Conservation (phyloP, 257 asterid species). For the Euphrasia confusa region DNA sequence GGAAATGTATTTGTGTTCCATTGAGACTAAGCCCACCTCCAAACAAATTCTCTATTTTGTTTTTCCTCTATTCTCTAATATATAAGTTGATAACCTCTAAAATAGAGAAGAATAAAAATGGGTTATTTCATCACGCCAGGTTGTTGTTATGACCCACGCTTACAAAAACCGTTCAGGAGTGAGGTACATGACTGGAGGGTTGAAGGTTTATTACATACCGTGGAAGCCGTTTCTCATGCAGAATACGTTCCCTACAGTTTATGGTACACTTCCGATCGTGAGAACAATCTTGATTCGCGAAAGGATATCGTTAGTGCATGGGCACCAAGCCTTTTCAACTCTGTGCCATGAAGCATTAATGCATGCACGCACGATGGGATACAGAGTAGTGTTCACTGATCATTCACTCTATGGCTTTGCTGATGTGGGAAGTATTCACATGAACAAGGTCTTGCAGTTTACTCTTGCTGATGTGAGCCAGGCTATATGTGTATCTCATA, state of each 20-base stretch:
- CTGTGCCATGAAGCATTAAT: conserved; percentile 90
- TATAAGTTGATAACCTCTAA: too few relatives aligned
- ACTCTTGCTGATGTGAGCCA: conserved; percentile 91
- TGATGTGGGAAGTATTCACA: conserved; percentile 93
- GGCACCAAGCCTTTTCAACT: conserved; percentile 96
- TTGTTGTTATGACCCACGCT: conserved; percentile 92
- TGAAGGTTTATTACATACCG: conserved; percentile 89
- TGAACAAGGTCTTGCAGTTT: conserved; percentile 95
- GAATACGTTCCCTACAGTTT: conserved; percentile 85
- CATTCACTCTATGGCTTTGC: conserved; percentile 98
- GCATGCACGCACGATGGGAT: conserved; percentile 99
- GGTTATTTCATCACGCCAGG: conserved; percentile 38
- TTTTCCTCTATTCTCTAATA: too few relatives aligned
- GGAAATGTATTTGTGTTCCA: conserved; percentile 6
- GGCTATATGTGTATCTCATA: conserved; percentile 97
- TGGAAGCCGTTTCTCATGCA: conserved; percentile 93
- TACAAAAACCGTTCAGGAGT: conserved; percentile 85
- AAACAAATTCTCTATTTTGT: too few relatives aligned
- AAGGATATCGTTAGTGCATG: conserved; percentile 82
- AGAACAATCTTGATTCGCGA: conserved; percentile 84
- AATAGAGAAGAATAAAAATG: too few relatives aligned
- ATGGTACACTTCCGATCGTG: conserved; percentile 77
- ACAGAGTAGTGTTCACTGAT: conserved; percentile 91
- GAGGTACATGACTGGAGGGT: conserved; percentile 87
- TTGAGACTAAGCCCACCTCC: neutral